phyloP scores from a whole-genome alignment of 2,329 filamentous ascomycete genomes.

The Aspergillus sp. region DNA sequence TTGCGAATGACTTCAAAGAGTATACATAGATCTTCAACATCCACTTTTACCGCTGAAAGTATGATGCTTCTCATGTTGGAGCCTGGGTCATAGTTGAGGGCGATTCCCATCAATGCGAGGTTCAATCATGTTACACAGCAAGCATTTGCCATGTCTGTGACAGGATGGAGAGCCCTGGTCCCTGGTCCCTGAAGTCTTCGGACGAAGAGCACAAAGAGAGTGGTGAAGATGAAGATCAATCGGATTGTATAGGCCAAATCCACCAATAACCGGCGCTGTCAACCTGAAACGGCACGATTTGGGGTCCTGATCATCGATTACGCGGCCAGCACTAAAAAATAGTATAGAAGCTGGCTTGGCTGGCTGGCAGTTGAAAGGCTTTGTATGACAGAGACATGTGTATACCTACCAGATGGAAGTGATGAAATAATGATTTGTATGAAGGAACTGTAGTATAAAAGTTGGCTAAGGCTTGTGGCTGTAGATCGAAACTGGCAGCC shows the following conservation, averaged over 20 bases:
- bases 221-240: neutral
- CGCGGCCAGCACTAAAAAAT: constrained; percentile 4
- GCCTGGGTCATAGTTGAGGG: neutral
- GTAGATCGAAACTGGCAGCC: neutral
- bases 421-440: neutral
- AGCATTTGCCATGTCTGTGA: neutral
- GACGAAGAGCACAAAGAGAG: neutral
- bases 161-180: neutral
- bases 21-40: neutral
- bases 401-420: neutral
- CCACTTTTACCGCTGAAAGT: neutral
- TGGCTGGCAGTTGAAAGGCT: neutral
- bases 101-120: neutral
- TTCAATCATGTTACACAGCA: neutral
- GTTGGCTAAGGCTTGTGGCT: neutral
- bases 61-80: neutral
- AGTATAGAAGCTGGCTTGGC: neutral
- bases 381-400: neutral
- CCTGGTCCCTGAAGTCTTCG: neutral
- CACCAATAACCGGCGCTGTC: constrained; percentile 3
- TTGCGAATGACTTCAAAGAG: neutral
- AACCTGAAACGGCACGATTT: constrained; percentile 13
- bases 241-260: neutral
- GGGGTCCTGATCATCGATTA: constrained; percentile 8
- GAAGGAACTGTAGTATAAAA: neutral